These are phyloP conservation scores for Platanthera guangdongensis DNA, from an alignment of 106 monocot species.

Conservation along the genomic window DNA sequence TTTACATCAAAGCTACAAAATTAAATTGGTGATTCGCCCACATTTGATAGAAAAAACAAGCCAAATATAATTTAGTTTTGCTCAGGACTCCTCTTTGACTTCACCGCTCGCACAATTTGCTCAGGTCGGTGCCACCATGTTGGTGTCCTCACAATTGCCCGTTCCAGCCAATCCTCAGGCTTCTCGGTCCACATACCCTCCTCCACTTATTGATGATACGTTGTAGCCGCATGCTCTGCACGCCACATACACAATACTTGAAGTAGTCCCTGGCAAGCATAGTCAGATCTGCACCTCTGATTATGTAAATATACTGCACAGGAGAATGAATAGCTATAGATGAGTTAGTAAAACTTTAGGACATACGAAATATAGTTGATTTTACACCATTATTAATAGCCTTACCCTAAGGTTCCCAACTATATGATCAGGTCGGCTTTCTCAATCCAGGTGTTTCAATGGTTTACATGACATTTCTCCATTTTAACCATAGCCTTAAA, in stretches of 20 bases:
- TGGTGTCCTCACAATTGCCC: too few relatives aligned
- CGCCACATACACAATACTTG: conserved; percentile 50
- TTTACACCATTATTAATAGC: too few relatives aligned
- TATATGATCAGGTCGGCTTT: too few relatives aligned
- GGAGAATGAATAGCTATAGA: not conserved
- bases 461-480: too few relatives aligned
- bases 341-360: not conserved
- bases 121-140: conserved; percentile 46
- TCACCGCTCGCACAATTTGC: conserved; percentile 8
- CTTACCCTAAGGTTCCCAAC: too few relatives aligned
- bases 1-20: too few relatives aligned
- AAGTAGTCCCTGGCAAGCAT: conserved; percentile 66
- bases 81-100: not conserved
- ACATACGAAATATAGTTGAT: too few relatives aligned
- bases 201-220: conserved; percentile 37
- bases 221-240: conserved; percentile 35
- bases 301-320: conserved; percentile 75
- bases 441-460: too few relatives aligned
- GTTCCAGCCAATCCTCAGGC: conserved; percentile 36
- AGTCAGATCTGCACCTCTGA: conserved; percentile 60
- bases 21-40: too few relatives aligned
- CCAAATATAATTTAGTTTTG: too few relatives aligned
- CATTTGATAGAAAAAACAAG: too few relatives aligned
- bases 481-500: too few relatives aligned
- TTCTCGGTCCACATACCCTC: conserved; percentile 21